These are phyloP conservation scores for Colletotrichum orchidophilum DNA, from an alignment of 2,329 filamentous ascomycete species.

Conservation along the genomic window DNA sequence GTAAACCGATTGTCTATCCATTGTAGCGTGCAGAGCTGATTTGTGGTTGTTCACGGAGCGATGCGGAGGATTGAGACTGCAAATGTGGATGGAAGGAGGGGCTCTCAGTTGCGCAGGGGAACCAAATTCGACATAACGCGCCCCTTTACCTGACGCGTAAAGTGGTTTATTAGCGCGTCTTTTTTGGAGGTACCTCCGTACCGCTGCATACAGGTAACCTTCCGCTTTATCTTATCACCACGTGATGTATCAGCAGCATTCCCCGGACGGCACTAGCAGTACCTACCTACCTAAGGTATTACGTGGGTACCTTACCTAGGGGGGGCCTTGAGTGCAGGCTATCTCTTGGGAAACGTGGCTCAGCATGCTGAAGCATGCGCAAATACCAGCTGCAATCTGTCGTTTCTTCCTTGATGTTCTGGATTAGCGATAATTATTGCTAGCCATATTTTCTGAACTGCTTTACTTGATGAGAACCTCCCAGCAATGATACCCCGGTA, in stretches of 20 bases:
- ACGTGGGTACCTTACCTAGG: conserved; percentile 11
- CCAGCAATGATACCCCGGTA: conserved; percentile 62
- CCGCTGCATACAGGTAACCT: not conserved
- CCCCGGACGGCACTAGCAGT: not conserved
- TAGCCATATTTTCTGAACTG: conserved; percentile 4
- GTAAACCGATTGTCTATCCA: conserved; percentile 92
- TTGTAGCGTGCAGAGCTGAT: conserved; percentile 44
- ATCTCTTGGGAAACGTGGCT: conserved; percentile 21
- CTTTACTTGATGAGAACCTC: conserved; percentile 11
- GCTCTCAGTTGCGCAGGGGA: conserved; percentile 21
- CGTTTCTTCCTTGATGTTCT: not conserved
- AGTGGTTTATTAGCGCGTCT: conserved; percentile 27
- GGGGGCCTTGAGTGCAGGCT: not conserved
- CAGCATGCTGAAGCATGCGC: conserved; percentile 22
- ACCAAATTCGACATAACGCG: conserved; percentile 19
- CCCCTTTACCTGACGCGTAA: conserved; percentile 27
- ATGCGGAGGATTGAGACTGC: conserved; percentile 26
- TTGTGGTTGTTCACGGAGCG: conserved; percentile 10
- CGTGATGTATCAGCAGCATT: conserved; percentile 15
- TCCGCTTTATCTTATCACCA: conserved; percentile 17
- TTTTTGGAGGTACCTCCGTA: not conserved
- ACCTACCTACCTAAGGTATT: too few species aligned
- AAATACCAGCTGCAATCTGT: conserved; percentile 18
- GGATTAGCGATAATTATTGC: conserved; percentile 6
- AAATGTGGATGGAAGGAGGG: conserved; percentile 32